Base-by-base conservation (phyloP, 768 basidiomycete genomes). In the Termitomyces sp. region DNA sequence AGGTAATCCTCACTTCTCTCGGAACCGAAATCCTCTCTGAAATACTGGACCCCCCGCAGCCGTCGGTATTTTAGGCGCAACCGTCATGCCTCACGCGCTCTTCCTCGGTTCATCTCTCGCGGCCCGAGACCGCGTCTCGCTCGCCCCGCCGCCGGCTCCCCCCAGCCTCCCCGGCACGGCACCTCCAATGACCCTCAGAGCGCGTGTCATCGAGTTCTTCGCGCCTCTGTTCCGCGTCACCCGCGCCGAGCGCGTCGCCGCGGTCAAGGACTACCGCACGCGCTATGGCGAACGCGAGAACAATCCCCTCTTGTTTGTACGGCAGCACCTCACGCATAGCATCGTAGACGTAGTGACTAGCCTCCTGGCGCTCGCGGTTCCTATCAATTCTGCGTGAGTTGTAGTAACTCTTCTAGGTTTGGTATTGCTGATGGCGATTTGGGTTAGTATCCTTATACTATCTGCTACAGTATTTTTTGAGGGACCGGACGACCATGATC, bases 51-150 rank as follows among this genome's bases (percentile, higher is more conserved):
- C 38, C 17, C 62, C 65, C 4, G 12, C 57, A 83, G 81, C 82
- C 31, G 77, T 84, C 55, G 84, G 84, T 31, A 83, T 87, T 45
- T 61, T 85, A 4, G 84, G 85, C 48, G 87, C 89, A 3, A 91
- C 89, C 3, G 83, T 90, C 54, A 92, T 91, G 90, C 90, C 90
- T 1, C 90, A 90, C 67, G 83, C 84, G 5, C 60, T 75, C 53
- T 74, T 73, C 59, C 61, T 73, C 41, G 73, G 73, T 3, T 74
- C 72, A 3, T 69, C 69, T n/a, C 60, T 73, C 9, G 71, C 73
- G 29, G 68, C 72, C 0, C 70, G 73, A 38, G 70, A 75, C 56
- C 71, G 72, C 37, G 64, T 73, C 19, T 69, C 73, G 23, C 54
- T 65, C 47, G 54, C 68, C 34, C 60, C 64, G 25, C 34, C 59